Evolutionary conservation across 176 grass and related monocot genomes (phyloP), one percentile per base, ranked within the genome.

Genomic region (Aegilops longissima): DNA sequence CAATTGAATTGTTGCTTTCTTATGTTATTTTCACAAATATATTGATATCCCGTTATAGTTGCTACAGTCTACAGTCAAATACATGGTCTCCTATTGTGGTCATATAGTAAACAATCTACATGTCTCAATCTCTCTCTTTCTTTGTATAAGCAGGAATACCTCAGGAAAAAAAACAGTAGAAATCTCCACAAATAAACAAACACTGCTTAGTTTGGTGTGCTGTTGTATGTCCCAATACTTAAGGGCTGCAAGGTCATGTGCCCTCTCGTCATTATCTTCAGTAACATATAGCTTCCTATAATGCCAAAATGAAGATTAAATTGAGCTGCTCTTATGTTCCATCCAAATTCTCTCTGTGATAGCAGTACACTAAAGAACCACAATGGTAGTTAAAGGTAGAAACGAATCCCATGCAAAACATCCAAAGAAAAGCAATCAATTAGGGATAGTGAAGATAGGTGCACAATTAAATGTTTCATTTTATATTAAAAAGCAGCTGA

Each of bases 241-340:
- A 49, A 98, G 90, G 76, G 93, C 93, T 80, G 93, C 93, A 90
- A 93, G 89, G 83, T 98, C 95, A 88, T 98, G 95, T 73, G 95
- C 96, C 68, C 78, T 90, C 61, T 92, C 96, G 68, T 93, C 96
- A 83, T 91, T 93, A 58, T 98, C 93, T 85, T 94, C 96, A 64
- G 88, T 89, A 88, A 94, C 90, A 91, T 98, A 93, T 42, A 42
- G 83, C 96, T 98, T 24, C 96, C 93, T 98, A 81, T 75, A 62
- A 45, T 58, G 74, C n/a, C 63, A 82, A 75, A 82, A 80, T 71
- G 72, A 89, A 42, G 39, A 42, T 82, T 63, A 89, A 86, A 68
- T 30, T 36, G 42, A 68, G 76, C 6, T 42, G 31, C 77, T 85
- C 9, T 81, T 66, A 70, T 58, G 52, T 73, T 77, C 83, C 61